These are phyloP conservation scores for Ilyonectria destructans DNA, from an alignment of 2,329 filamentous ascomycete genomes.

Conservation along the genomic window DNA sequence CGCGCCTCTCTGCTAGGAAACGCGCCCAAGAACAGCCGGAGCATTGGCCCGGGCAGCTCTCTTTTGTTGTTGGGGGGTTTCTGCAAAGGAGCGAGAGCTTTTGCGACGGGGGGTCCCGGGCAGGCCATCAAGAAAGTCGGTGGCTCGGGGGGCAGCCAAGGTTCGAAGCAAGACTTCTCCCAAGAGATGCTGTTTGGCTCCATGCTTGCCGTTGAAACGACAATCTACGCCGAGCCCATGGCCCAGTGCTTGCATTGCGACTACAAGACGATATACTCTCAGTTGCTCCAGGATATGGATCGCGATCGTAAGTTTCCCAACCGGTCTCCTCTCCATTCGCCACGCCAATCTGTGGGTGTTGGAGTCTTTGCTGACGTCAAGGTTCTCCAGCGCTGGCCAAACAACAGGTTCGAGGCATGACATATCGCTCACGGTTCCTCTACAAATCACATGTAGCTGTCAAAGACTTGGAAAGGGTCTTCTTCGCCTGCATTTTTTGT, in stretches of 20 bases:
- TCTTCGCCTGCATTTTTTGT: constrained; percentile 56
- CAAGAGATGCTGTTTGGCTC: constrained; percentile 25
- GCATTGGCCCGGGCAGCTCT: constrained; percentile 55
- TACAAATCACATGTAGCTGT: constrained; percentile 61
- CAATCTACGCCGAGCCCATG: constrained; percentile 37
- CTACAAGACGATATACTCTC: constrained; percentile 48
- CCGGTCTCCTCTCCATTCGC: background rate
- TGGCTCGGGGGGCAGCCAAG: constrained; percentile 27
- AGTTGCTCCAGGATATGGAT: constrained; percentile 52
- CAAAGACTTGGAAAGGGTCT: constrained; percentile 50
- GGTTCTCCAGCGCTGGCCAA: constrained; percentile 52
- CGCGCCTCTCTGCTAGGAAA: constrained; percentile 5
- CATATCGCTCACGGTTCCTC: constrained; percentile 59
- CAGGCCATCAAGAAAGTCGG: constrained; percentile 54
- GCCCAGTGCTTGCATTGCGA: constrained; percentile 48
- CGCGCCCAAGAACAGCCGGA: constrained; percentile 12
- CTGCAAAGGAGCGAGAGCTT: constrained; percentile 58
- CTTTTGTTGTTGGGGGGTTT: constrained; percentile 56
- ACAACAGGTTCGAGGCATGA: constrained; percentile 52
- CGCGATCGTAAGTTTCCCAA: constrained; percentile 46
- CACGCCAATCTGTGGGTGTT: background rate
- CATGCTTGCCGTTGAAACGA: constrained; percentile 35
- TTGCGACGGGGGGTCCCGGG: constrained; percentile 54
- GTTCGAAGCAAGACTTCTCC: constrained; percentile 13
- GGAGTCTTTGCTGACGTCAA: background rate